Evolutionary conservation across 805 yeast species (phyloP).

Genomic region (Candida lessepsii): DNA sequence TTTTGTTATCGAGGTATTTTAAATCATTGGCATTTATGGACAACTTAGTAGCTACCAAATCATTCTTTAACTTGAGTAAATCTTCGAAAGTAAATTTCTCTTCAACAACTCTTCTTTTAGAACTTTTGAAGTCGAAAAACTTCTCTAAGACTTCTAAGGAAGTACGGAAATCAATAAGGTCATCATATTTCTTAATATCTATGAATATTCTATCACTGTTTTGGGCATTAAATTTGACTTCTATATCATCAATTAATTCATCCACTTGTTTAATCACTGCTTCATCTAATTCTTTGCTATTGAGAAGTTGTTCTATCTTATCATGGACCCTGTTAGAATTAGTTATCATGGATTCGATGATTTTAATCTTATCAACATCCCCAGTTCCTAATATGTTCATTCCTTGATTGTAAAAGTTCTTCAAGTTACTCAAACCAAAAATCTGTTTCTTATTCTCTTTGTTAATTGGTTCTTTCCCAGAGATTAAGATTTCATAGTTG

Average conservation of each 20-base stretch:
- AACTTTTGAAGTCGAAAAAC: constrained; percentile 16
- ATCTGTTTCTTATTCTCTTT: constrained; percentile 34
- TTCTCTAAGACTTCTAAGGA: constrained; percentile 12
- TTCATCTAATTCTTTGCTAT: constrained; percentile 10
- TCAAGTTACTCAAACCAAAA: constrained; percentile 30
- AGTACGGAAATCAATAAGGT: constrained; percentile 24
- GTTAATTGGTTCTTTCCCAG: constrained; percentile 40
- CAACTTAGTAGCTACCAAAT: constrained; percentile 17
- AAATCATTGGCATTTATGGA: constrained; percentile 10
- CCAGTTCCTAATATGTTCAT: constrained; percentile 25
- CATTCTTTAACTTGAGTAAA: constrained; percentile 22
- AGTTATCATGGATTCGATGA: constrained; percentile 23
- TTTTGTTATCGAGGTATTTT: constrained; percentile 8
- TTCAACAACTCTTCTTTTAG: background rate
- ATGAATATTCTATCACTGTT: constrained; percentile 27
- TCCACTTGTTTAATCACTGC: constrained; percentile 26
- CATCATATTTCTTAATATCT: constrained; percentile 25
- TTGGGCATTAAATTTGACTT: constrained; percentile 23
- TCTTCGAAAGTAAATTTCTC: constrained; percentile 18
- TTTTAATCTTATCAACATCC: constrained; percentile 33
- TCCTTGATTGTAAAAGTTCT: constrained; percentile 28
- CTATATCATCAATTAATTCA: constrained; percentile 23
- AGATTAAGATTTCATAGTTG: constrained; percentile 28
- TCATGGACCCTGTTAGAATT: constrained; percentile 24
- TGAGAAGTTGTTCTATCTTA: constrained; percentile 5